Base-by-base conservation (phyloP, 2,329 filamentous ascomycete genomes). In the Pseudonectria foliicola region DNA sequence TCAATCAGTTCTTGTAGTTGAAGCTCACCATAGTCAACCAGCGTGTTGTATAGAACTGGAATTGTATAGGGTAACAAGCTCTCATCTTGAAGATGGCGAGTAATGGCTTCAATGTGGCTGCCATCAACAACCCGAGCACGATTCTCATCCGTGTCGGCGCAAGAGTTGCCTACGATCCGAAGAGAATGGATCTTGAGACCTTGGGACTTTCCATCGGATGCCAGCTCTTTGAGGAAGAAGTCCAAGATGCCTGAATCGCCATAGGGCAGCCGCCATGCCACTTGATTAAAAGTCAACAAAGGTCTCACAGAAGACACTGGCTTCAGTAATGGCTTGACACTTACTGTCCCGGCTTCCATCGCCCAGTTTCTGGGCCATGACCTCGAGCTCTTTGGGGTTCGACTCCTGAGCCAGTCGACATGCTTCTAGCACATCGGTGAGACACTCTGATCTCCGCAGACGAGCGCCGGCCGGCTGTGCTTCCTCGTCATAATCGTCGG, bases 141-240 rank as follows among this genome's bases (percentile, higher is more conserved):
- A 46, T 81, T 82, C 40, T 74, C 69, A 49, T 82, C 75, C 44
- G 71, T 73, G 44, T 81, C 77, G 13, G 77, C 77, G 42, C 74
- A 80, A 8, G 73, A 72, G 51, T 82, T 82, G 11, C 77, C 77
- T 12, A 77, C 63, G 13, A 80, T 54, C 15, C 77, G 71, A 12
- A 81, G 59, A 7, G 68, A 57, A 36, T 80, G 76, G 7, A 73
- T 60, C 29, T 66, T 65, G n/a, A 79, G 58, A 1, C 60, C 49
- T 23, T 63, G 59, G 8, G 56, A 55, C 25, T 70, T 43, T 2
- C 52, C 57, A 4, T 63, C 54, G 1, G 53, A 50, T 5, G 57
- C 56, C 7, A 77, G 50, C 10, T 74, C 46, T 10, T 60, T 54
- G 12, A 78, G 60, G 46, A 77, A 75, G 55, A 77, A 74, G 13